Conservation (phyloP, 768 basidiomycete genomes). For the Lactarius indigo region DNA sequence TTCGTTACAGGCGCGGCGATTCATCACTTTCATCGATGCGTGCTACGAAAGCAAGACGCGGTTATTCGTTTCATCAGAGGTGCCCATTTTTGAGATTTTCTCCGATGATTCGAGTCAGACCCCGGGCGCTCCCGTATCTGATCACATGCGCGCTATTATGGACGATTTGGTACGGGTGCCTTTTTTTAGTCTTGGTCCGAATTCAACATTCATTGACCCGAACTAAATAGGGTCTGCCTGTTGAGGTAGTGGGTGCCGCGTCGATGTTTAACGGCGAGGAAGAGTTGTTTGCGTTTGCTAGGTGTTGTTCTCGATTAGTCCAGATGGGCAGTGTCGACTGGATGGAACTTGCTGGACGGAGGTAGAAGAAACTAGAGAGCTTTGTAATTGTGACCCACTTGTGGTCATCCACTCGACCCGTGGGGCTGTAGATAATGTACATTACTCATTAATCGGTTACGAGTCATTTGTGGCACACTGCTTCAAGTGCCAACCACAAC, state of each 20-base stretch:
- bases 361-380: background rate
- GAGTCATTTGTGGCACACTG: too few species aligned
- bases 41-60: conserved; percentile 96
- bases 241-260: conserved; percentile 71
- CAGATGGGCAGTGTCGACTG: conserved; percentile 92
- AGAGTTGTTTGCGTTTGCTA: conserved; percentile 94
- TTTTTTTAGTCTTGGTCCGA: conserved; percentile 9
- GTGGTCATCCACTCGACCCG: too few species aligned
- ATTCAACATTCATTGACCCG: background rate
- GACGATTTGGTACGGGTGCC: conserved; percentile 76
- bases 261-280: conserved; percentile 96
- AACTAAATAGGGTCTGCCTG: conserved; percentile 72
- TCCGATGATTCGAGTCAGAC: conserved; percentile 53
- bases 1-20: conserved; percentile 69
- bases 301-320: conserved; percentile 83
- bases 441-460: too few species aligned
- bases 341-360: conserved; percentile 47
- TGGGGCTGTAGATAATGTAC: too few species aligned
- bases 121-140: conserved; percentile 48
- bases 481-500: background rate
- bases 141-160: conserved; percentile 92
- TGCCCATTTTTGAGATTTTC: conserved; percentile 88
- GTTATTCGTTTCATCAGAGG: conserved; percentile 88
- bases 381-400: too few species aligned
- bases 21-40: conserved; percentile 97